Base-by-base conservation (phyloP, 1,139 yeast species). In the Meyerozyma carpophila region DNA sequence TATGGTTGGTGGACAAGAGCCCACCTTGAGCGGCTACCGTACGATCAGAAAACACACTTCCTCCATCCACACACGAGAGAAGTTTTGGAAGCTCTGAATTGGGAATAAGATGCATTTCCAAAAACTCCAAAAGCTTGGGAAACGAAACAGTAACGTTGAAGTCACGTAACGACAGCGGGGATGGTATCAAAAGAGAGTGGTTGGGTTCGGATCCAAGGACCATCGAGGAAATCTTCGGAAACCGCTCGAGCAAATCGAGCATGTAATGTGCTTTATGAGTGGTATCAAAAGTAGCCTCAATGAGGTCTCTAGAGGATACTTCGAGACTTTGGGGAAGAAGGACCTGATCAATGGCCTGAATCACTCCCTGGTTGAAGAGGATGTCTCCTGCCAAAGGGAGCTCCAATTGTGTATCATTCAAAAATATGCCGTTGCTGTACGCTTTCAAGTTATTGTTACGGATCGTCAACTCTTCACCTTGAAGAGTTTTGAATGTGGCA, bases 281-380 rank as follows among this genome's bases (percentile, higher is more conserved):
- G 3, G 80, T 70, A 4, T 81, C 74, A 3, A 61, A 61, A 1
- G 75, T 70, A 0, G 76, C 62, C 32, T 51, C 53, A 13, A 91
- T 66, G 42, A 93, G 68, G 44, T 88, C 84, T 1, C 51, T 44
- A 14, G 87, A 65, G 0, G 82, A 62, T 4, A 93, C 75, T 8
- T 68, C 61, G 28, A 91, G 63, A 28, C 67, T 61, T 0, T 65
- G 61, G 0, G 97, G 96, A 8, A 89, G 63, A 2, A 79, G 57
- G 0, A 88, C 69, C 9, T 73, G 62, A 39, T 73, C 66, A 5
- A 86, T 66, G 1, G 91, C 80, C 58, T 90, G 98, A 2, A 88
- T 78, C 0, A 91, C 96, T 1, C 98, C 98, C 56, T 85, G 84
- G 48, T 79, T 81, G 59, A 87, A 91, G 14, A 93, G 59, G 8